These are phyloP conservation scores for Fallopia convolvulus DNA, from an alignment of 148 eudicot genomes.

Conservation along the genomic window DNA sequence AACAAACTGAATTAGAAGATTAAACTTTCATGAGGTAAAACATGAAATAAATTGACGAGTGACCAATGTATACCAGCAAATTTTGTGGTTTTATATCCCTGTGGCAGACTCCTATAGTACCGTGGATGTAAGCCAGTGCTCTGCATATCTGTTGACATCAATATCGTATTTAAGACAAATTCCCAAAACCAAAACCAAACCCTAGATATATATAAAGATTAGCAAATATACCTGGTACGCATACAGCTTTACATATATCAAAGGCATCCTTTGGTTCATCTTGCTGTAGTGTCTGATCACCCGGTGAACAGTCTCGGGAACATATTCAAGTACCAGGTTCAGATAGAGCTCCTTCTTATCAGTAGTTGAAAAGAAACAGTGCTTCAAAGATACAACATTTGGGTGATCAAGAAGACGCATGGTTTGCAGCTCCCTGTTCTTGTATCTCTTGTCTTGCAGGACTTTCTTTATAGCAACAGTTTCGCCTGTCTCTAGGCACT, in stretches of 20 bases:
- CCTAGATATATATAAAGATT: not conserved
- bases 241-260: conserved; percentile 71
- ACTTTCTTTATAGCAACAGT: conserved; percentile 72
- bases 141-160: conserved; percentile 44
- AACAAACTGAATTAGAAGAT: not conserved
- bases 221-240: conserved; percentile 49
- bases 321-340: conserved; percentile 68
- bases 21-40: not conserved
- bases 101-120: conserved; percentile 59
- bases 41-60: not conserved
- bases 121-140: conserved; percentile 58
- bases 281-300: conserved; percentile 62
- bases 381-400: conserved; percentile 61
- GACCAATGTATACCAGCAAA: conserved; percentile 40
- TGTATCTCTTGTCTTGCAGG: conserved; percentile 81
- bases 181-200: not conserved
- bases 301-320: conserved; percentile 74
- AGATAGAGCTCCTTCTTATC: conserved; percentile 68
- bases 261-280: conserved; percentile 71
- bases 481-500: conserved; percentile 73
- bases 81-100: conserved; percentile 75
- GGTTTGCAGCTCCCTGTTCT: conserved; percentile 77
- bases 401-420: conserved; percentile 78
- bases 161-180: not conserved
- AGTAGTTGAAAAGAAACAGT: conserved; percentile 79